Evolutionary conservation across 2,329 filamentous ascomycete genomes (phyloP).

Genomic region (Aspergillus sp.): DNA sequence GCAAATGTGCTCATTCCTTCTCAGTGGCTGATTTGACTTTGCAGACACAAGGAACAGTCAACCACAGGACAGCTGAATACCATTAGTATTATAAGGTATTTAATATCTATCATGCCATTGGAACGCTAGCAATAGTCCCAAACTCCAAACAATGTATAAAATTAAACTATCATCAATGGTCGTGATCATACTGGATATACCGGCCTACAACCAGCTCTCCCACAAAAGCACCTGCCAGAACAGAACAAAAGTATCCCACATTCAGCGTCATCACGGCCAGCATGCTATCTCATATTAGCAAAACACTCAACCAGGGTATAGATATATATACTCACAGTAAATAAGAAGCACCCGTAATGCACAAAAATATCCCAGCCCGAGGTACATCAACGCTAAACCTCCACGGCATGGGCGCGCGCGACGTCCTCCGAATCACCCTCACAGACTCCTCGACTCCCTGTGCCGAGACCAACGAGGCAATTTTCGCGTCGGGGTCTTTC

Average conservation of each 20-base stretch:
- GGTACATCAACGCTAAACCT: slow-evolving; percentile 74
- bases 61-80: too few species aligned
- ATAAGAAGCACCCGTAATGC: slow-evolving; percentile 74
- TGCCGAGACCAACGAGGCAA: slow-evolving; percentile 61
- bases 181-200: slow-evolving; percentile 46
- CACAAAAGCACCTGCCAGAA: slow-evolving; percentile 76
- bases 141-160: neutral
- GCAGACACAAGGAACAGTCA: too few species aligned
- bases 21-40: slow-evolving; percentile 5
- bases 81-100: neutral
- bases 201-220: slow-evolving; percentile 78
- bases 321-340: slow-evolving; percentile 81
- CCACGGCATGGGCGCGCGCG: slow-evolving; percentile 60
- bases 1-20: slow-evolving; percentile 28
- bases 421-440: slow-evolving; percentile 61
- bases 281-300: slow-evolving; percentile 58
- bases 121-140: neutral
- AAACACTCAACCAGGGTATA: neutral
- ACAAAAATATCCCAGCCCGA: slow-evolving; percentile 64
- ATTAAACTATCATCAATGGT: slow-evolving; percentile 12
- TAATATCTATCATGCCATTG: neutral
- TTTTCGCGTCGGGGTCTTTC: slow-evolving; percentile 58
- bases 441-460: slow-evolving; percentile 80
- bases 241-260: slow-evolving; percentile 75
- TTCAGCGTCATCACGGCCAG: slow-evolving; percentile 88